phyloP scores from a whole-genome alignment of 345 rosid species.

The Angophora floribunda region DNA sequence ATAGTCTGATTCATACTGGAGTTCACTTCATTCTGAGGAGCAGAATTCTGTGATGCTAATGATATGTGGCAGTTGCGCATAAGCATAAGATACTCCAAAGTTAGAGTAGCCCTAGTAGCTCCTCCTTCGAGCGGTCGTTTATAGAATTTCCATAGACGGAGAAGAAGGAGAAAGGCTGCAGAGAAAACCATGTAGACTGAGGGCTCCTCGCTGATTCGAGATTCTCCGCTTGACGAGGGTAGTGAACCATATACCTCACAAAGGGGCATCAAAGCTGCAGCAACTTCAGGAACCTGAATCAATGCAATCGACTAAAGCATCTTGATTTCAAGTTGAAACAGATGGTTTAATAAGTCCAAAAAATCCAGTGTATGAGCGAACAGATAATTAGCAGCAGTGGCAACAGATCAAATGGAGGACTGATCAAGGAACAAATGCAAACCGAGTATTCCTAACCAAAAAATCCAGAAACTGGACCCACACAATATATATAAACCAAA shows the following conservation, averaged over 20 bases:
- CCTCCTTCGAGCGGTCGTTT: conserved; percentile 40
- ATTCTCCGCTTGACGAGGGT: conserved; percentile 26
- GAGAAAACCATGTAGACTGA: conserved; percentile 54
- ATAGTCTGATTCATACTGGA: conserved; percentile 3
- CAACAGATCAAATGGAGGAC: not conserved
- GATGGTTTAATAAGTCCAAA: not conserved
- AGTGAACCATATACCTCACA: conserved; percentile 65
- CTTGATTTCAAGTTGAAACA: not conserved
- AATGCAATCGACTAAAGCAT: not conserved
- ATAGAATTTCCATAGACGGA: conserved; percentile 71
- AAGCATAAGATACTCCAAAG: conserved; percentile 46
- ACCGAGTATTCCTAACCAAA: not conserved
- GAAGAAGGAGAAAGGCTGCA: conserved; percentile 55
- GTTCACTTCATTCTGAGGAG: conserved; percentile 10
- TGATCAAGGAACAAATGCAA: not conserved
- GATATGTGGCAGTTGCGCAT: conserved; percentile 29
- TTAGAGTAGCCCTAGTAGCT: conserved; percentile 29
- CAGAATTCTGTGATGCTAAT: conserved; percentile 4
- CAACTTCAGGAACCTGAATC: conserved; percentile 61
- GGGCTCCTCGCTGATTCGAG: conserved; percentile 19
- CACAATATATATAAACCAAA: not conserved
- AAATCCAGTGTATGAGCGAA: not conserved
- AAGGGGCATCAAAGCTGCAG: conserved; percentile 56
- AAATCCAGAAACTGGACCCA: not conserved
- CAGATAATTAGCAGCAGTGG: not conserved